These are phyloP conservation scores for Chytriomyces hyalinus DNA, from an alignment of 192 early-diverging fungal genomes.

Conservation along the genomic window DNA sequence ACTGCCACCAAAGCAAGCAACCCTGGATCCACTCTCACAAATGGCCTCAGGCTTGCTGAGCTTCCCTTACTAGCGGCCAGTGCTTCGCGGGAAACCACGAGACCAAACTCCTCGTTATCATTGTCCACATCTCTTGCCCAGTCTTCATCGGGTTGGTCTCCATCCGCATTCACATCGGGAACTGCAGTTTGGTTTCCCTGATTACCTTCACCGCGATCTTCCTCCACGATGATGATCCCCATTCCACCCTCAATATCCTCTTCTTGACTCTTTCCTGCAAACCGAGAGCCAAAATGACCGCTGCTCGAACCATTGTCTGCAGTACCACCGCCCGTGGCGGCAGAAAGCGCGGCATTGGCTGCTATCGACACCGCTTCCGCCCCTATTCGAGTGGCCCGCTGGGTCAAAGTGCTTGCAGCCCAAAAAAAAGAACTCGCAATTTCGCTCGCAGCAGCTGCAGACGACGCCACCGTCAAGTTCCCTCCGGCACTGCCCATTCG, in stretches of 20 bases:
- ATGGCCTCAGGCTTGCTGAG: not conserved
- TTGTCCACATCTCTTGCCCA: not conserved
- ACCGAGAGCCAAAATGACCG: not conserved
- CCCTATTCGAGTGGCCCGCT: not conserved
- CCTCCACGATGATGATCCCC: not conserved
- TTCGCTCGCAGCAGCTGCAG: not conserved
- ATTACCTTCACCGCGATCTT: not conserved
- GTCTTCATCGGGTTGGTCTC: too few relatives aligned
- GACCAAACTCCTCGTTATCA: constrained; percentile 1
- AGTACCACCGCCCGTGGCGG: not conserved
- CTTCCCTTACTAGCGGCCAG: not conserved
- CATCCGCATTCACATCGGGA: not conserved
- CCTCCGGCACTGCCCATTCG: not conserved
- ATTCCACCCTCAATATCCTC: constrained; percentile 1
- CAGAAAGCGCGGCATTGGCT: not conserved
- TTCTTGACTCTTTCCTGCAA: constrained; percentile 9
- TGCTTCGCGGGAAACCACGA: constrained; percentile 4
- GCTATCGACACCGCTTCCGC: not conserved
- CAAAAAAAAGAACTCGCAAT: not conserved
- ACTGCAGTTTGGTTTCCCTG: not conserved
- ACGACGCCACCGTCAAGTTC: not conserved
- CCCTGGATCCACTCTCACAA: constrained; percentile 15
- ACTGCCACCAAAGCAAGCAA: constrained; percentile 6
- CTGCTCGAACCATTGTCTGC: not conserved
- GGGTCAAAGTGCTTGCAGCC: not conserved